Evolutionary conservation across 352 stramenopile species (phyloP).

Genomic region (Phytophthora aleatoria): DNA sequence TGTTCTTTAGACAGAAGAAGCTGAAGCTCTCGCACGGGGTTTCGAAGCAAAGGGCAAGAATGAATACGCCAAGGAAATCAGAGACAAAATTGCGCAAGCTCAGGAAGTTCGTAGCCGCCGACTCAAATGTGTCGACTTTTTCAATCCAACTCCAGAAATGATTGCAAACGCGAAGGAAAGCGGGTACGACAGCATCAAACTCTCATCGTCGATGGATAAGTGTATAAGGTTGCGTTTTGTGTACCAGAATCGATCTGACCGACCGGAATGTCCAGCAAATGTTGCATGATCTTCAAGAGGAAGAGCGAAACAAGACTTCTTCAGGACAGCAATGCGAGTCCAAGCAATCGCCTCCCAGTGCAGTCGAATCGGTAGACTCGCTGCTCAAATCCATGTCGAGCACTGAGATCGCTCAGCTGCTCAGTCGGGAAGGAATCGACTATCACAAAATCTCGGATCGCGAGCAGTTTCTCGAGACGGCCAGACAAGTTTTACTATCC

Average conservation of each 20-base stretch:
- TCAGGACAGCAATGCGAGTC: constrained; percentile 17
- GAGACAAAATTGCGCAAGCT: constrained; percentile 58
- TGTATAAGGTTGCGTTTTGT: constrained; percentile 1
- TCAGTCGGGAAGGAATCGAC: constrained; percentile 70
- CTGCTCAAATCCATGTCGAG: constrained; percentile 81
- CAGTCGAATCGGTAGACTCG: constrained; percentile 62
- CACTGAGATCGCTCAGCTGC: constrained; percentile 66
- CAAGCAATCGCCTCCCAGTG: constrained; percentile 15
- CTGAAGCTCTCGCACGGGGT: constrained; percentile 64
- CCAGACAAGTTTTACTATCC: constrained; percentile 61
- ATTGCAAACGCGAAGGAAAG: constrained; percentile 79
- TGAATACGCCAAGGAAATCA: constrained; percentile 66
- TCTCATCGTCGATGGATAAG: not conserved
- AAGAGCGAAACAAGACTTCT: constrained; percentile 51
- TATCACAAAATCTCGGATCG: constrained; percentile 78
- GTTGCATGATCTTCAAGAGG: constrained; percentile 79
- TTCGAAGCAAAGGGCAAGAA: constrained; percentile 71
- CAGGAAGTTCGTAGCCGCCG: constrained; percentile 50
- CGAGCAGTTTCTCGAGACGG: constrained; percentile 77
- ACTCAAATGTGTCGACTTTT: constrained; percentile 77
- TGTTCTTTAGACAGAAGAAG: constrained; percentile 55
- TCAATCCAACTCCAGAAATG: constrained; percentile 76
- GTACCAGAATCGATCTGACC: constrained; percentile 73
- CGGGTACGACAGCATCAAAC: constrained; percentile 41
- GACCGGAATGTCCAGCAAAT: constrained; percentile 78